A percentile compares a stretch with the other conserved stretches of the same genome.
phyloP scores from a whole-genome alignment of 140 eudicot species.

The Erigeron philadelphicus region DNA sequence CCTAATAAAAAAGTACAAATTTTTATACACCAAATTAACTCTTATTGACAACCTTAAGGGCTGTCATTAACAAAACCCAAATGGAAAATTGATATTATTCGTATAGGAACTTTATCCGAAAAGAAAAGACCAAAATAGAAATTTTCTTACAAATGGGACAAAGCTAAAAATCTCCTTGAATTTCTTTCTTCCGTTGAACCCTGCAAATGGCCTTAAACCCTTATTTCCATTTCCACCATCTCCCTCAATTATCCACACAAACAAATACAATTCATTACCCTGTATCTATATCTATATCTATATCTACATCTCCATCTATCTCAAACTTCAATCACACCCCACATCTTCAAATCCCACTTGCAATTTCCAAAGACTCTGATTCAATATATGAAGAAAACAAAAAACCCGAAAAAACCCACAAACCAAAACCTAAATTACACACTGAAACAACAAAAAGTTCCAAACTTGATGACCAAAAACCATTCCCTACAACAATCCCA shows the following conservation, averaged over 20 bases:
- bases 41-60: no score
- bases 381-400: not conserved
- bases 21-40: no score
- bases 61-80: no score
- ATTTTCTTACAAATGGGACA: no score
- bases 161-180: no score
- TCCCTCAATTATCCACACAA: conserved; percentile 23
- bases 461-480: conserved; percentile 32
- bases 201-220: conserved; percentile 43
- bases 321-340: conserved; percentile 4
- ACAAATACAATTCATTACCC: conserved; percentile 16
- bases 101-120: no score
- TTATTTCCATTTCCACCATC: conserved; percentile 23
- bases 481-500: conserved; percentile 50
- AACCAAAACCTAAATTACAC: conserved; percentile 23
- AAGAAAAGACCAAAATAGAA: no score
- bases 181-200: conserved; percentile 6
- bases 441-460: conserved; percentile 15
- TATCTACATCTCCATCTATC: conserved; percentile 22
- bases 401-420: conserved; percentile 23
- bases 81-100: no score
- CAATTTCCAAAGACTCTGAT: conserved; percentile 34
- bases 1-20: no score
- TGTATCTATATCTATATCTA: conserved; percentile 22
- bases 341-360: conserved; percentile 24